These are phyloP conservation scores for Apiospora rasikravindrae DNA, from an alignment of 2,329 filamentous ascomycete species.

Conservation along the genomic window DNA sequence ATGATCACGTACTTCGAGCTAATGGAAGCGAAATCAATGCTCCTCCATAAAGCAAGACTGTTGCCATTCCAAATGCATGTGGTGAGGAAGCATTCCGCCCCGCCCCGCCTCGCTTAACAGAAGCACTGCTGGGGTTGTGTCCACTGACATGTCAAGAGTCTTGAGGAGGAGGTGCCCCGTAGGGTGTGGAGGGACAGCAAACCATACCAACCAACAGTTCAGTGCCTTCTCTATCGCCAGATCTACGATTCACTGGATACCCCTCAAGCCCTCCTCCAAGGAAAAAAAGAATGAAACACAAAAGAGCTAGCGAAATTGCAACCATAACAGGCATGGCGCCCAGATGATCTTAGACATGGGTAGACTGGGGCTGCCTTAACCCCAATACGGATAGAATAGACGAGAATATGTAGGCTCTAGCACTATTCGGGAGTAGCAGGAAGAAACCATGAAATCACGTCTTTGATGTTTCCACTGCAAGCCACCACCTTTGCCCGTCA, in stretches of 20 bases:
- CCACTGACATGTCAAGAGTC: not conserved
- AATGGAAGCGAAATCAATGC: not conserved
- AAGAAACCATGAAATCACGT: not conserved
- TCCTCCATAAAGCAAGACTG: not conserved
- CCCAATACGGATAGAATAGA: constrained; percentile 7
- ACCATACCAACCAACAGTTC: not conserved
- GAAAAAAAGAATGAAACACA: not conserved
- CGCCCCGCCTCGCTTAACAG: constrained; percentile 7
- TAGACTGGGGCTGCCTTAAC: not conserved
- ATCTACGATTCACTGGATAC: not conserved
- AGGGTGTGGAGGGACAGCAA: not conserved
- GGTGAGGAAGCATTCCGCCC: not conserved
- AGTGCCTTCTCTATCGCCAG: not conserved
- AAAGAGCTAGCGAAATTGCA: not conserved
- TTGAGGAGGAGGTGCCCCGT: not conserved
- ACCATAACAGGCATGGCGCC: not conserved
- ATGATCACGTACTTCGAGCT: not conserved
- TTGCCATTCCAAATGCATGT: not conserved
- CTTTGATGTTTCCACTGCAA: not conserved
- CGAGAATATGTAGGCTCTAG: not conserved
- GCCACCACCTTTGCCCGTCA: no score
- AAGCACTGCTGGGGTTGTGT: not conserved
- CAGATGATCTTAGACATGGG: constrained; percentile 10
- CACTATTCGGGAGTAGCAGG: not conserved
- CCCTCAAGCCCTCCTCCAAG: not conserved